phyloP scores from a whole-genome alignment of 1,284 basidiomycete genomes.

The Ceratobasidium sp. region DNA sequence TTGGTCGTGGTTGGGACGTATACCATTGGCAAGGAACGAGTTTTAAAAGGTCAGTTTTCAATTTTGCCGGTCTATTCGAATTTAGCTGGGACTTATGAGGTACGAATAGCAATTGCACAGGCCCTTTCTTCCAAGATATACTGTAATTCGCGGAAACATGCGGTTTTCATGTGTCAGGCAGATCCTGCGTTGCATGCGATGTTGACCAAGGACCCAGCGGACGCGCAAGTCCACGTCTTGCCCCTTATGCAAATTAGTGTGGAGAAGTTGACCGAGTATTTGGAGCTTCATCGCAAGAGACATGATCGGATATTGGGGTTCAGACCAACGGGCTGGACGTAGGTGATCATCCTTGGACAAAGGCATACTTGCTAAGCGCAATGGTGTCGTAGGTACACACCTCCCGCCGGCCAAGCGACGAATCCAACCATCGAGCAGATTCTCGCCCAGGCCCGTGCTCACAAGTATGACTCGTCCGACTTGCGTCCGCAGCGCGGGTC shows the following conservation, averaged over 20 bases:
- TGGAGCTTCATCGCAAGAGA: constrained; percentile 74
- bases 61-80: neutral
- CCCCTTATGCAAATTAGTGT: constrained; percentile 80
- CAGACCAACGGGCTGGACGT: constrained; percentile 95
- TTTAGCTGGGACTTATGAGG: neutral
- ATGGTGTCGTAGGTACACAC: constrained; percentile 65
- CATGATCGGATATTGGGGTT: constrained; percentile 84
- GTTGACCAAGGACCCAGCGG: constrained; percentile 77
- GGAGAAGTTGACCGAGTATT: constrained; percentile 80
- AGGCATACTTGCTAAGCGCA: constrained; percentile 20
- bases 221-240: constrained; percentile 85
- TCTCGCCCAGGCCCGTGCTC: constrained; percentile 69
- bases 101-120: constrained; percentile 78
- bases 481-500: constrained; percentile 78
- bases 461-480: constrained; percentile 69
- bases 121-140: constrained; percentile 87
- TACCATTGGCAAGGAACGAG: constrained; percentile 95
- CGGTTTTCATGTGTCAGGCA: constrained; percentile 79
- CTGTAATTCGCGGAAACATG: constrained; percentile 83
- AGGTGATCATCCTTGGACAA: constrained; percentile 48
- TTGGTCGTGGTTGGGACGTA: constrained; percentile 96
- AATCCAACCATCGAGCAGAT: constrained; percentile 69
- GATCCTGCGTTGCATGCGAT: constrained; percentile 83
- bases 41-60: constrained; percentile 78
- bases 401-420: constrained; percentile 69